Percentiles rank a stretch among this genome's conserved stretches.
phyloP scores from a whole-genome alignment of 805 yeast genomes.

The Monosporozyma unispora region DNA sequence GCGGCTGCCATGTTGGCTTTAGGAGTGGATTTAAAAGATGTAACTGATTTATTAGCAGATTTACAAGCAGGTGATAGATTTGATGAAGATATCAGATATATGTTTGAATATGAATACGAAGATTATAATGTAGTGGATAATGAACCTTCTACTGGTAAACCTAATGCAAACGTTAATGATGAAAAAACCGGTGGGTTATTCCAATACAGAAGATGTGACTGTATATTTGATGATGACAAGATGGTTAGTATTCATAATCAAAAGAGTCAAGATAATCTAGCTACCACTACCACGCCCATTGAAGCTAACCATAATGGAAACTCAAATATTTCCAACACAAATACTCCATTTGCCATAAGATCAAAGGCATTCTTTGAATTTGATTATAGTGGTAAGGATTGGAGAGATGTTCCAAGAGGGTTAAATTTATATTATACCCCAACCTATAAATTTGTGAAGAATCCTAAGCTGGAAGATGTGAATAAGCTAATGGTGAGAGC shows the following conservation, averaged over 20 bases:
- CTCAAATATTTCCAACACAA: not conserved
- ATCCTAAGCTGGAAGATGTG: constrained; percentile 10
- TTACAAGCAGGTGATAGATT: constrained; percentile 53
- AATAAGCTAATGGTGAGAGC: constrained; percentile 14
- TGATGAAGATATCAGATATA: constrained; percentile 59
- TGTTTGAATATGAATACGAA: constrained; percentile 49
- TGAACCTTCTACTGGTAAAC: constrained; percentile 15
- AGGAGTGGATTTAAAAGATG: constrained; percentile 39
- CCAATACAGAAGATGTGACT: constrained; percentile 27
- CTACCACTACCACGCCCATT: not conserved
- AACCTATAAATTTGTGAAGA: constrained; percentile 14
- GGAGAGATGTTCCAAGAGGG: constrained; percentile 66
- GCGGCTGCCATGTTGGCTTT: constrained; percentile 46
- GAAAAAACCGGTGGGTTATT: not conserved
- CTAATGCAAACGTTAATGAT: not conserved
- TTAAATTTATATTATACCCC: constrained; percentile 35
- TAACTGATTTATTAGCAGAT: constrained; percentile 46
- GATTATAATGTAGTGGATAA: constrained; percentile 29
- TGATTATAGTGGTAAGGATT: constrained; percentile 55
- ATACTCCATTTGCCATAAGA: not conserved
- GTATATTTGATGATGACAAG: constrained; percentile 32
- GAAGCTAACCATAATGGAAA: constrained; percentile 21
- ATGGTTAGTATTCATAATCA: constrained; percentile 6
- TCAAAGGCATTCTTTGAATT: constrained; percentile 34
- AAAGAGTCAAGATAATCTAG: not conserved